These are phyloP conservation scores for Globisporangium camurandrum DNA, from an alignment of 352 stramenopile genomes.

Conservation along the genomic window DNA sequence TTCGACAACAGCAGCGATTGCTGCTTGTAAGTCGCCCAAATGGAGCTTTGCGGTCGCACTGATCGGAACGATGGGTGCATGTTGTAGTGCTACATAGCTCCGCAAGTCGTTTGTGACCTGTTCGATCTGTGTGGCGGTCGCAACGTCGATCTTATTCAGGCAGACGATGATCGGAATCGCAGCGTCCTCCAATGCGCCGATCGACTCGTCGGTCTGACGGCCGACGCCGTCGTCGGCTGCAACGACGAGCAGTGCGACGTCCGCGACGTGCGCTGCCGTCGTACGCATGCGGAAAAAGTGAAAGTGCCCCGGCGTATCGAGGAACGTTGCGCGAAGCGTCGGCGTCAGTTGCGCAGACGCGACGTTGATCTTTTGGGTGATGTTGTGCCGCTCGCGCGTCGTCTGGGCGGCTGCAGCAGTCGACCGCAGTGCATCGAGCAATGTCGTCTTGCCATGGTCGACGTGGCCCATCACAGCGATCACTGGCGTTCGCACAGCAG, in stretches of 20 bases:
- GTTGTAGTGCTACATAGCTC: constrained; percentile 78
- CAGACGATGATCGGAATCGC: constrained; percentile 68
- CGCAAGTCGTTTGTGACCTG: constrained; percentile 47
- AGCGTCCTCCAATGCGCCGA: constrained; percentile 78
- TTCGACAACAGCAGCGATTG: constrained; percentile 30
- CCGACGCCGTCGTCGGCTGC: constrained; percentile 98
- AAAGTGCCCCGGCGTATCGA: constrained; percentile 99
- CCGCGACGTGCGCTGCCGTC: constrained; percentile 95
- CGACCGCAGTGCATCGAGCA: constrained; percentile 94
- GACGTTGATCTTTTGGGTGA: constrained; percentile 98
- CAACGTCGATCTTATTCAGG: constrained; percentile 87
- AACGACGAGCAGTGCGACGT: constrained; percentile 96
- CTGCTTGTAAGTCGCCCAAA: constrained; percentile 39
- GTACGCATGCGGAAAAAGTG: constrained; percentile 99
- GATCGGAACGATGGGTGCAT: constrained; percentile 63
- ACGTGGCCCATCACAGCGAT: constrained; percentile 99
- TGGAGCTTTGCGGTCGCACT: constrained; percentile 59
- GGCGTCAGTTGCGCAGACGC: constrained; percentile 90
- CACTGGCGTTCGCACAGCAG: constrained; percentile 85
- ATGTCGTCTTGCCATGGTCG: constrained; percentile 99
- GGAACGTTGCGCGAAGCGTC: constrained; percentile 87
- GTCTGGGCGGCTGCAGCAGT: constrained; percentile 92
- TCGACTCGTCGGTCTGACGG: constrained; percentile 97
- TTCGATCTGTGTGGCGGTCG: constrained; percentile 26
- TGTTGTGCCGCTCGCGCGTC: constrained; percentile 94